Conservation (phyloP, 2,329 filamentous ascomycete species). For the Dothideomycetes sp. region DNA sequence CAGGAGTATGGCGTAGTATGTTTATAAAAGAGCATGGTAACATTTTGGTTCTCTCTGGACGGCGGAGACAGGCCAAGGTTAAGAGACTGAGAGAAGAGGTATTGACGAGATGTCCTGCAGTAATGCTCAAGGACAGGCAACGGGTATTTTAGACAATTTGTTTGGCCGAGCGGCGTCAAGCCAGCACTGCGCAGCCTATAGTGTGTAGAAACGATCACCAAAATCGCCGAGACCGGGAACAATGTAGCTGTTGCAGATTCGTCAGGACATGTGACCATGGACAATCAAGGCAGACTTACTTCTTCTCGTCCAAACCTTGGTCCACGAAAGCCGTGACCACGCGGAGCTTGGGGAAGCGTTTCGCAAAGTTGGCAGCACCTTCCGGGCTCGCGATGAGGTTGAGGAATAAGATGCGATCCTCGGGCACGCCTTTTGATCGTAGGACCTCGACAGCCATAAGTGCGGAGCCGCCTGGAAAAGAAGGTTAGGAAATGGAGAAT, state of each 20-base stretch:
- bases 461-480: constrained; percentile 74
- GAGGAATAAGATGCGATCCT: constrained; percentile 89
- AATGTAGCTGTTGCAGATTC: constrained; percentile 62
- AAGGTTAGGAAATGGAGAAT: too few species aligned
- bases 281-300: too few species aligned
- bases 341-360: constrained; percentile 76
- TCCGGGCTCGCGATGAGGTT: constrained; percentile 97
- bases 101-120: too few species aligned
- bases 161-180: too few species aligned
- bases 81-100: too few species aligned
- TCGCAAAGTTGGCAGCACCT: constrained; percentile 78
- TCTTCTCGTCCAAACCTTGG: constrained; percentile 92
- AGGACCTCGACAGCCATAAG: constrained; percentile 95
- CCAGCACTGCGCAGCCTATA: constrained; percentile 40
- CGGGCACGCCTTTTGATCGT: constrained; percentile 79
- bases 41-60: too few species aligned
- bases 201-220: constrained; percentile 89
- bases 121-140: too few species aligned
- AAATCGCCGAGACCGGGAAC: constrained; percentile 90
- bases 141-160: too few species aligned
- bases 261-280: constrained; percentile 10
- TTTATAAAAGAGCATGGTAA: too few species aligned
- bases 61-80: too few species aligned
- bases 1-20: too few species aligned
- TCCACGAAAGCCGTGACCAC: constrained; percentile 96